A percentile compares a stretch with the other conserved stretches of the same genome.
phyloP scores from a whole-genome alignment of 768 basidiomycete genomes.

The Pleurotus citrinopileatus region DNA sequence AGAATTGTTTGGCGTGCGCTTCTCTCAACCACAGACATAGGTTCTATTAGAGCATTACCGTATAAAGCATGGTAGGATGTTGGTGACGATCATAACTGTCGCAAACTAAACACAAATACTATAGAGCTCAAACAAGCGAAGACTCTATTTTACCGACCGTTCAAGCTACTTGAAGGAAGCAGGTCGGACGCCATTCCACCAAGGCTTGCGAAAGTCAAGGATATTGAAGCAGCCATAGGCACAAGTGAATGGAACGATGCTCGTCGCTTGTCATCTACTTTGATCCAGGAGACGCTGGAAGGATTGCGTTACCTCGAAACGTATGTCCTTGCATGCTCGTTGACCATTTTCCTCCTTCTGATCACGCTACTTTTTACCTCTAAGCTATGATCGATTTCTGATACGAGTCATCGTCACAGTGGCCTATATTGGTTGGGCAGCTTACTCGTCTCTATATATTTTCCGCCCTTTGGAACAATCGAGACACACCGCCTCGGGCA shows the following conservation, averaged over 20 bases:
- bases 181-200: conserved; percentile 23
- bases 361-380: too few relatives aligned
- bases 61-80: conserved; percentile 66
- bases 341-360: too few relatives aligned
- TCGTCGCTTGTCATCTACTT: conserved; percentile 42
- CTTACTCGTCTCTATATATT: conserved; percentile 59
- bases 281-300: conserved; percentile 51
- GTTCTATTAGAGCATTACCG: conserved; percentile 76
- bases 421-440: conserved; percentile 79
- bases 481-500: neutral
- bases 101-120: conserved; percentile 2
- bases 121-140: conserved; percentile 61
- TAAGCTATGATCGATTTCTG: conserved; percentile 59
- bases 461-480: conserved; percentile 36
- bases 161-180: conserved; percentile 38
- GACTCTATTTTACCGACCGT: conserved; percentile 64
- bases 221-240: conserved; percentile 46
- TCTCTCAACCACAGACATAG: conserved; percentile 20
- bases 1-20: neutral
- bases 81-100: too few relatives aligned
- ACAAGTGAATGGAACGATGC: conserved; percentile 44
- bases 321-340: conserved; percentile 28
- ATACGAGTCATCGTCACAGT: conserved; percentile 66
- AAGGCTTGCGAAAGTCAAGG: conserved; percentile 31
- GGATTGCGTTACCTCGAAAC: conserved; percentile 82